A percentile compares a stretch with the other conserved stretches of the same genome.
Evolutionary conservation across 2,329 filamentous ascomycete genomes (phyloP).

Genomic region (Fusarium subtropicale): DNA sequence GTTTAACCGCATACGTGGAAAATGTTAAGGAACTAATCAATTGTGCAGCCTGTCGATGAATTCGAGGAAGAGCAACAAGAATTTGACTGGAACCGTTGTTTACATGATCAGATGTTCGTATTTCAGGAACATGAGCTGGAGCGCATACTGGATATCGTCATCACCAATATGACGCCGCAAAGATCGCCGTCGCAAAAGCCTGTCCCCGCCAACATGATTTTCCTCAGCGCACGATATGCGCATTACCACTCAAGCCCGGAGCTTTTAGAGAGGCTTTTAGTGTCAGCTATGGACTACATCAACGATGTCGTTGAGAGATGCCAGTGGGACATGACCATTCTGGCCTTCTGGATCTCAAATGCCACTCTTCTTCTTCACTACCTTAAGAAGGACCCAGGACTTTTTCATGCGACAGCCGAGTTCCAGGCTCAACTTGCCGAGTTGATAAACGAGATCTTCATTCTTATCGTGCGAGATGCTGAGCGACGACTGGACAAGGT

Average conservation of each 20-base stretch:
- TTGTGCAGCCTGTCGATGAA: conserved; percentile 74
- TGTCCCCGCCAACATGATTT: conserved; percentile 96
- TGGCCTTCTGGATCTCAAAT: conserved; percentile 99
- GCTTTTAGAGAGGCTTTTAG: conserved; percentile 81
- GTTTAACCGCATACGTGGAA: background rate
- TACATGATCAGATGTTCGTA: conserved; percentile 99
- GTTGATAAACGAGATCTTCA: conserved; percentile 97
- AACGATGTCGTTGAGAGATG: conserved; percentile 95
- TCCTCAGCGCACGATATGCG: conserved; percentile 93
- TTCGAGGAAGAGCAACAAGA: conserved; percentile 90
- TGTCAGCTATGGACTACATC: conserved; percentile 93
- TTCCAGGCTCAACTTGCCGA: conserved; percentile 95
- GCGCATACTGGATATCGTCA: conserved; percentile 92
- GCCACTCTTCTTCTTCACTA: conserved; percentile 96
- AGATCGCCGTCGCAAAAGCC: conserved; percentile 97
- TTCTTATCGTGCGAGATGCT: conserved; percentile 94
- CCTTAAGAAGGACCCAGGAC: conserved; percentile 89
- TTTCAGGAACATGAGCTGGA: conserved; percentile 96
- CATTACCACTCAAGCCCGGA: conserved; percentile 95
- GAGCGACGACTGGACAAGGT: conserved; percentile 97
- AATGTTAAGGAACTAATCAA: conserved; percentile 1
- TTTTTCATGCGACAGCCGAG: conserved; percentile 83
- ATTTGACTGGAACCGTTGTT: conserved; percentile 93
- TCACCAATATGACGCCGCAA: conserved; percentile 98
- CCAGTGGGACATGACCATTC: conserved; percentile 99